A percentile compares a stretch with the other conserved stretches of the same genome.
phyloP scores from a whole-genome alignment of 2,329 filamentous ascomycete species.

The Colletotrichum scovillei region DNA sequence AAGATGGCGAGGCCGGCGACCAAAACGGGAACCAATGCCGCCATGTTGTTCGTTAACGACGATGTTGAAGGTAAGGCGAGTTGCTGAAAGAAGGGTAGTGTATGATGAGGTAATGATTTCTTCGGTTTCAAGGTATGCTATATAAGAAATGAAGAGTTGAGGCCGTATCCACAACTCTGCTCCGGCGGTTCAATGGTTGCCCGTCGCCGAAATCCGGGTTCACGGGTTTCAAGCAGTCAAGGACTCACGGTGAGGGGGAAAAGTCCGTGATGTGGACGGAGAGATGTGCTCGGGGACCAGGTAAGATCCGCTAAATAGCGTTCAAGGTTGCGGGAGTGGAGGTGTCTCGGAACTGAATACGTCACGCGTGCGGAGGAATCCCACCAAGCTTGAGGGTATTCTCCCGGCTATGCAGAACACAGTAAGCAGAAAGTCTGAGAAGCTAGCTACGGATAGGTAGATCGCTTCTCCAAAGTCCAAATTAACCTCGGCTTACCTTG shows the following conservation, averaged over 20 bases:
- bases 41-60: not conserved
- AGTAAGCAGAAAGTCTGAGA: too few species aligned
- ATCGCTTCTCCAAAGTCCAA: too few species aligned
- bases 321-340: constrained; percentile 2
- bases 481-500: too few species aligned
- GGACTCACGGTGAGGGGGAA: not conserved
- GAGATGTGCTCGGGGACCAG: not conserved
- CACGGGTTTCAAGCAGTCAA: not conserved
- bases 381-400: not conserved
- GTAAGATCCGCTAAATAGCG: constrained; percentile 17
- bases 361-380: constrained; percentile 21
- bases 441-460: too few species aligned
- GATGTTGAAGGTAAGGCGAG: too few species aligned
- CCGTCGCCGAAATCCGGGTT: not conserved
- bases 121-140: not conserved
- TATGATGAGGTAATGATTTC: not conserved
- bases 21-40: constrained; percentile 12
- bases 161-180: not conserved
- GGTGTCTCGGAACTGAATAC: not conserved
- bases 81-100: too few species aligned
- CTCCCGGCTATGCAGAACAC: too few species aligned
- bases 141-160: not conserved
- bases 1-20: constrained; percentile 26
- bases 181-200: too few species aligned
- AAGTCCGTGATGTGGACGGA: not conserved